Evolutionary conservation across 2,329 filamentous ascomycete species (phyloP).

Genomic region (Neofusicoccum ribis): DNA sequence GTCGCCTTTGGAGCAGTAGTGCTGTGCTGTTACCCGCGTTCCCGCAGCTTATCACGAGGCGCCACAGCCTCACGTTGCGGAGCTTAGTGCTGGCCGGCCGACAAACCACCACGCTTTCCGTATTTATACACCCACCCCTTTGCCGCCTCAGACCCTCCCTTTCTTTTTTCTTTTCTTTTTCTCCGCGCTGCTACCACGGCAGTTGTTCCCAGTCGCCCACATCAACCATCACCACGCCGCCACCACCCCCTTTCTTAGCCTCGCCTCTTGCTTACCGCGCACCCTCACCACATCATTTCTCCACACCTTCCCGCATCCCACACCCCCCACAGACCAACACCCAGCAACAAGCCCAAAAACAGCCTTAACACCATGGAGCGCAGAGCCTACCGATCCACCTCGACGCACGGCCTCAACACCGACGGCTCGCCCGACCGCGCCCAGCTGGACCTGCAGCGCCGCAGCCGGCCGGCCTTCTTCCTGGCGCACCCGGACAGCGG

Average conservation of each 20-base stretch:
- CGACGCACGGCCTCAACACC: conserved; percentile 15
- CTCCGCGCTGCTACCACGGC: too few species aligned
- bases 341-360: neutral
- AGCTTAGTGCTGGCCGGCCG: neutral
- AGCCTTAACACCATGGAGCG: conserved; percentile 25
- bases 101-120: neutral
- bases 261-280: neutral
- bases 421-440: conserved; percentile 30
- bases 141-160: neutral
- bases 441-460: conserved; percentile 36
- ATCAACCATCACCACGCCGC: neutral
- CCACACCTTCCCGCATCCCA: neutral
- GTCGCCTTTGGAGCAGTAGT: neutral
- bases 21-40: neutral
- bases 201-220: neutral
- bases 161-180: neutral
- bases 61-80: conserved; percentile 4
- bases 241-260: neutral
- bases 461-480: conserved; percentile 25
- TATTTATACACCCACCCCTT: neutral
- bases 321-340: neutral
- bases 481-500: conserved; percentile 19
- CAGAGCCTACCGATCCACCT: conserved; percentile 29
- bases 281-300: neutral
- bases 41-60: conserved; percentile 10